phyloP scores from a whole-genome alignment of 306 rosid species.

The Elaeagnus macrophylla region DNA sequence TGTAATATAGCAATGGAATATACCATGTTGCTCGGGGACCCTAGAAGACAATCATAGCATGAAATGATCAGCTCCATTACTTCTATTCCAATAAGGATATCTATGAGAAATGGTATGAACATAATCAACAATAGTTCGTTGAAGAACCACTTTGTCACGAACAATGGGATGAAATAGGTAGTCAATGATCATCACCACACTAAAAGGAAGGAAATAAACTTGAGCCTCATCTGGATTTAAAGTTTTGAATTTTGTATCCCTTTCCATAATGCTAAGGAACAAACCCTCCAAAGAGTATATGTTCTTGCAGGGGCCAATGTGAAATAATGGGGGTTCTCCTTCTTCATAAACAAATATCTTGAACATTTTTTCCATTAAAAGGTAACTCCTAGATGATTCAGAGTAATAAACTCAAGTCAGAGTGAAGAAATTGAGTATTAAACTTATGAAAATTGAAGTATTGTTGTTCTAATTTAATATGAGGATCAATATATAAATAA shows the following conservation, averaged over 20 bases:
- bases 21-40: slow-evolving; percentile 58
- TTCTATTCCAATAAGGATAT: slow-evolving; percentile 52
- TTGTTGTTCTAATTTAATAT: too few relatives aligned
- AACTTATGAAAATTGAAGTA: too few relatives aligned
- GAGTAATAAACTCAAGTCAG: neutral
- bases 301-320: slow-evolving; percentile 54
- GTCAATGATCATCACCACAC: slow-evolving; percentile 49
- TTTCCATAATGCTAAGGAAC: slow-evolving; percentile 43
- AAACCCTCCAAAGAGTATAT: slow-evolving; percentile 63
- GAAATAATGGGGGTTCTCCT: slow-evolving; percentile 58
- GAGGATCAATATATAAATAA: too few relatives aligned
- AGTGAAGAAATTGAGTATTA: neutral
- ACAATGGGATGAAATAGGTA: slow-evolving; percentile 43
- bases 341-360: slow-evolving; percentile 52
- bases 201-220: slow-evolving; percentile 54
- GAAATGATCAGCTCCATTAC: slow-evolving; percentile 62
- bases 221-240: slow-evolving; percentile 43
- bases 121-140: slow-evolving; percentile 46
- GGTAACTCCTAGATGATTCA: slow-evolving; percentile 34
- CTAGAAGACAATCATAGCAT: slow-evolving; percentile 26
- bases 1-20: slow-evolving; percentile 41
- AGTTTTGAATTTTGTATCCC: slow-evolving; percentile 27
- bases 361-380: slow-evolving; percentile 42
- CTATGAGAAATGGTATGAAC: slow-evolving; percentile 37
- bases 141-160: slow-evolving; percentile 51